Evolutionary conservation across 2,329 filamentous ascomycete genomes (phyloP), one percentile per base, ranked within the genome.

Genomic region (Aspergillus ochraceoroseus): DNA sequence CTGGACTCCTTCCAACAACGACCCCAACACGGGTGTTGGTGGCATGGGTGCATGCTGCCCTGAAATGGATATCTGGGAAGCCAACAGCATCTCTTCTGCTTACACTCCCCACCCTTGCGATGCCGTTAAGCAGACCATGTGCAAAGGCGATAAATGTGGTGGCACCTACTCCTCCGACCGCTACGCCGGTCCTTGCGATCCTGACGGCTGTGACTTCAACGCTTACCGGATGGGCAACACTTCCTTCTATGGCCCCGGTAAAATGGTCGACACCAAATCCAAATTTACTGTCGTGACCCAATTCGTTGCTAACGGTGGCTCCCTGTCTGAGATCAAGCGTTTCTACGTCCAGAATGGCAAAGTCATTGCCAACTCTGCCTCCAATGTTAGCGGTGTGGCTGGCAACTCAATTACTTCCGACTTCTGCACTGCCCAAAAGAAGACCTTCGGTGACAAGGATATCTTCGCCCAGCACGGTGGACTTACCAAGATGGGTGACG

Each of bases 191-290:
- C 63, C 73, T 46, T 84, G 81, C 61, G 81, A 84, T 61, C 76
- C 79, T 51, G 79, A 82, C 56, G 81, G 80, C n/a, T 85, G 81
- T 58, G 81, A 83, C 61, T 83, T 80, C 73, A 83, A 83, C 72
- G 58, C 72, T 30, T 84, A 78, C 73, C 79, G 80, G 58, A 71
- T 77, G 71, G 81, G 81, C 48, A 72, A 79, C 64, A 67, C 68
- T 37, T 65, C 66, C 58, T 85, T 82, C 70, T 84, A 79, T 66
- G 81, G 80, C 44, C 64, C 71, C 2, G 68, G 70, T 50, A 68
- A 67, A 55, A 79, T 68, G 36, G 66, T 84, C 49, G 74, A 83
- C 59, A 80, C 79, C 36, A 70, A 57, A 39, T 66, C 71, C 56
- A 72, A 74, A 48, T 63, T 83, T 53, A 83, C 80, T 9, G 79